A percentile compares a stretch with the other conserved stretches of the same genome.
These are phyloP conservation scores for Globisporangium solare DNA, from an alignment of 352 stramenopile species.

Conservation along the genomic window DNA sequence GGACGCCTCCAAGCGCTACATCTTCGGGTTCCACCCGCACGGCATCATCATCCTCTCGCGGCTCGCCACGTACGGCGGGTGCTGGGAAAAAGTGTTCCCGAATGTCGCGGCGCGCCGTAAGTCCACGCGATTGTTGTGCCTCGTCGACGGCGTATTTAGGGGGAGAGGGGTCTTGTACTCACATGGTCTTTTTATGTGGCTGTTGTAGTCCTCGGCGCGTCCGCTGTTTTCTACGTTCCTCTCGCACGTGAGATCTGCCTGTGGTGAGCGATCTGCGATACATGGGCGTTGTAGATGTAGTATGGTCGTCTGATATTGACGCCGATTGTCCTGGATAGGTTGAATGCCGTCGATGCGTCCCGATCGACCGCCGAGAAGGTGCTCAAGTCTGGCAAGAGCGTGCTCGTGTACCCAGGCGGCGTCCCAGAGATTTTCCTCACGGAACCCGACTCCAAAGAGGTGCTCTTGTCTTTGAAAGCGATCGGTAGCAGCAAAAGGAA, in stretches of 20 bases:
- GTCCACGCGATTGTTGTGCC: background rate
- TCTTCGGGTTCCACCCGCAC: slow-evolving; percentile 45
- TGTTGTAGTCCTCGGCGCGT: slow-evolving; percentile 42
- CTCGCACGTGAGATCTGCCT: slow-evolving; percentile 60
- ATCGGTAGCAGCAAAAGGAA: no score
- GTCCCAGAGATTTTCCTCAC: slow-evolving; percentile 39
- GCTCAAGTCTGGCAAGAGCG: slow-evolving; percentile 30
- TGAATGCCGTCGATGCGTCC: slow-evolving; percentile 37
- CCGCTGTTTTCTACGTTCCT: slow-evolving; percentile 69
- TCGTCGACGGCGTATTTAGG: background rate
- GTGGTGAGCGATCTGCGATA: slow-evolving; percentile 21
- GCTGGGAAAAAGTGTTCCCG: slow-evolving; percentile 31
- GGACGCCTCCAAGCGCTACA: slow-evolving; percentile 18
- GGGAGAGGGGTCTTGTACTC: background rate
- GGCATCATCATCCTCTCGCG: slow-evolving; percentile 42
- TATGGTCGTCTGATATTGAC: no score
- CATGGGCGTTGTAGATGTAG: background rate
- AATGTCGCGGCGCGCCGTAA: slow-evolving; percentile 41
- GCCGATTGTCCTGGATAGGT: background rate
- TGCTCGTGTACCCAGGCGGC: slow-evolving; percentile 44
- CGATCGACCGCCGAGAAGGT: slow-evolving; percentile 36
- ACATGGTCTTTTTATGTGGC: slow-evolving; percentile 1
- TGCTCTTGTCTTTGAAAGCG: background rate
- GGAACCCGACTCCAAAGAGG: slow-evolving; percentile 44
- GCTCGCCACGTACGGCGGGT: slow-evolving; percentile 30